Evolutionary conservation across 1,139 yeast species (phyloP), one percentile per base, ranked within the genome.

Genomic region (Spencermartinsiella ligniputridi): DNA sequence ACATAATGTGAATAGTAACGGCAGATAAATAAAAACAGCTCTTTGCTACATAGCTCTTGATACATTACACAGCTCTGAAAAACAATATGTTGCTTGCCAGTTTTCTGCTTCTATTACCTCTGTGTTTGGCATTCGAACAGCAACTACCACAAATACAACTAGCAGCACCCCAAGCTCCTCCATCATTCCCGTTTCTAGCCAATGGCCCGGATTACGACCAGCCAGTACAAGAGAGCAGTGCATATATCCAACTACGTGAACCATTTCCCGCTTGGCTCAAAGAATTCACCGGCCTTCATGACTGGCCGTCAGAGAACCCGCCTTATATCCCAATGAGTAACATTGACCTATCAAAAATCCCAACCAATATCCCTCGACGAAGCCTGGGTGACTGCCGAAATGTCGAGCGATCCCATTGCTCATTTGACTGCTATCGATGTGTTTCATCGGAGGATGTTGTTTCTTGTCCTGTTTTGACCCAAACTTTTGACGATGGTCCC

Each of bases 401-500:
- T 0, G 73, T 72, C 11, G 65, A 70, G 2, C 62, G 76, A 41
- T 66, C 67, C 12, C 71, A 75, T 21, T 89, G 97, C 60, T 83
- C 96, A 0, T 89, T 87, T 68, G 97, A 89, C 62, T 89, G 97
- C 62, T 76, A 72, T 62, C 77, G 83, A 53, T 89, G 97, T 65
- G 78, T 81, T 15, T 76, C 81, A n/a, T 73, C 69, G 36, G 95
- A 85, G 62, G 97, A 89, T 58, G 78, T 85, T 3, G 76, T 71
- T 56, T 78, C 92, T 1, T 89, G 97, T 61, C 78, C 83, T 1
- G 46, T 52, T 6, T 50, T 90, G 39, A 79, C 90, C 0, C 97
- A 90, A 64, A 83, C 96, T 0, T 90, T 90, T 66, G 98, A 90
- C 62, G 97, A 92, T 63, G 97, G 98, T 0, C 98, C 98, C 1